Evolutionary conservation across 1,139 yeast genomes (phyloP), one percentile per base, ranked within the genome.

Genomic region (Geotrichum klebahnii): DNA sequence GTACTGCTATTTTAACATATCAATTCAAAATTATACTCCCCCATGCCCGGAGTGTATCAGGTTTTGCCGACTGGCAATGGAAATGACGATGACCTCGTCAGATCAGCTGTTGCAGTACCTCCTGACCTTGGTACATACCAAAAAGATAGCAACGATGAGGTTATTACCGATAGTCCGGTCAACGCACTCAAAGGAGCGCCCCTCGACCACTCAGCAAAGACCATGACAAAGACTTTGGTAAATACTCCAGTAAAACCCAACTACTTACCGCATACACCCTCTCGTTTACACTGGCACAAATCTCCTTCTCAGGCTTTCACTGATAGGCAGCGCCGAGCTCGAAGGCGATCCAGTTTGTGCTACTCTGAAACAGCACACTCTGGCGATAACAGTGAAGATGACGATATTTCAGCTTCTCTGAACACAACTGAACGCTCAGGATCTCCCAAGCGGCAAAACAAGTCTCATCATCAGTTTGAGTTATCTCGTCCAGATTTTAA

Each of bases 271-370:
- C 14, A 5, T 10, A 33, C 10, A 12, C 9, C 36, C 36, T 10
- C 26, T 2, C 35, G 19, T 16, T 20, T 37, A 9, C 41, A 20
- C 28, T 40, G 44, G 44, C 29, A 40, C 35, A 40, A 40, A 29
- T n/a, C 33, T 9, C 44, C 44, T 3, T 22, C 32, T 14, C 35
- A 24, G 8, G 35, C 44, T 3, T 40, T 40, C 31, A 19, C 44
- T 12, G 36, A 29, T 29, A 40, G 22, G 35, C 44, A 40, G 35
- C 35, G 44, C 2, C 35, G 31, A 16, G 44, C 36, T 8, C 48
- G 58, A 5, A 44, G 59, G 14, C 36, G 59, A 31, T 57, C 59
- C 6, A 56, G 58, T 33, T 43, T 57, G 6, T 53, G 53, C 44
- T 50, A 51, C 37, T 48, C 59, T 0, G 53, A 51, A 34, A 46